Evolutionary conservation across 805 yeast genomes (phyloP).

Genomic region (Yarrowia sp.): DNA sequence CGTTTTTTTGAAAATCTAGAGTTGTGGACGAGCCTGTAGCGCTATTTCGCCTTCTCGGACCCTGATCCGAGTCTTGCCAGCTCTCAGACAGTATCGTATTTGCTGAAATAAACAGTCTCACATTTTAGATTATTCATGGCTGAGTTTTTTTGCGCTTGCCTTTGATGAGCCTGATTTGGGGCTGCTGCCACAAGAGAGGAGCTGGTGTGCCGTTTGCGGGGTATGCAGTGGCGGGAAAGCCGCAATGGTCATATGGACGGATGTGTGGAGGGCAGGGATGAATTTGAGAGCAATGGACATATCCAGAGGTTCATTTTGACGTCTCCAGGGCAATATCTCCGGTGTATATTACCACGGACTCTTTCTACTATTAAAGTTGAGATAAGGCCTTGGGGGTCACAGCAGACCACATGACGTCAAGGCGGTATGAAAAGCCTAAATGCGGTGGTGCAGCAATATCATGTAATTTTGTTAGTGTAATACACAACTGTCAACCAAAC

Average conservation of each 20-base stretch:
- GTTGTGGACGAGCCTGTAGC: too few species aligned
- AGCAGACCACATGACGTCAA: slow-evolving; percentile 21
- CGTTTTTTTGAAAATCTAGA: not conserved
- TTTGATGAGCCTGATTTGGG: not conserved
- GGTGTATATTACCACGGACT: too few species aligned
- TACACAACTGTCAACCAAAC: not conserved
- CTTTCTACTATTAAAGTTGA: not conserved
- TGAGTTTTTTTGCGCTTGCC: not conserved
- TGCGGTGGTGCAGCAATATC: slow-evolving; percentile 1
- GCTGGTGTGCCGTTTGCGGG: not conserved
- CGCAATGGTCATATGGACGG: too few species aligned
- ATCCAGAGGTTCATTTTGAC: not conserved
- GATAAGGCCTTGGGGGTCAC: slow-evolving; percentile 6
- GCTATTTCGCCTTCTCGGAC: not conserved
- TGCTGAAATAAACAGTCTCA: too few species aligned
- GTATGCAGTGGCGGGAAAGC: not conserved
- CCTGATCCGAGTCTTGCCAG: too few species aligned
- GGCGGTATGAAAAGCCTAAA: slow-evolving; percentile 1
- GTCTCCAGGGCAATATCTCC: too few species aligned
- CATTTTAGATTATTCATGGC: not conserved
- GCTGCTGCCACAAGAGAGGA: not conserved
- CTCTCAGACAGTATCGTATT: too few species aligned
- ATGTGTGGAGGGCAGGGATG: too few species aligned
- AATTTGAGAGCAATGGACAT: too few species aligned
- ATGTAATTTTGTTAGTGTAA: slow-evolving; percentile 2